Base-by-base conservation (phyloP, 2,329 filamentous ascomycete genomes). In the Penicillium paneum region DNA sequence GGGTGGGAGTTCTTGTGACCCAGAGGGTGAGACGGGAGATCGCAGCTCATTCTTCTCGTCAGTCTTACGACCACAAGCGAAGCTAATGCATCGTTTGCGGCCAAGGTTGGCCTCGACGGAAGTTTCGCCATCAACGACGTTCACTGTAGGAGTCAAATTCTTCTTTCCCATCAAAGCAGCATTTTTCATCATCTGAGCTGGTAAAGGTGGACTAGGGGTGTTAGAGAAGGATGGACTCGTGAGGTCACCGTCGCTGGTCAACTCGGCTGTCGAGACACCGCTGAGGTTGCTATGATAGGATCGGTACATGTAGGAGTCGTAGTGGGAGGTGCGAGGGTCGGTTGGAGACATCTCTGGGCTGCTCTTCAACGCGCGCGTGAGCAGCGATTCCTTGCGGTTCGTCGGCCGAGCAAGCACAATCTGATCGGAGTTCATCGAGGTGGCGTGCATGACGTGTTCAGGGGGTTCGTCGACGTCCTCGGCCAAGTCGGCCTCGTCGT, bases 231-330 rank as follows among this genome's bases (percentile, higher is more conserved):
- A 88, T 39, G 93, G 91, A 66, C 91, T 97, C 17, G 92, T 96
- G 55, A 95, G 77, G 55, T 90, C 92, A 54, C 90, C 94, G 67
- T 97, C 94, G 73, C 92, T 97, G n/a, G 91, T 97, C 54, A 97
- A 80, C 61, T 97, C 93, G 35, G 89, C 89, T 3, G 91, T 95
- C 1, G 92, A 96, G 42, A 89, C 82, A 56, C 88, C 76, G 75
- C 91, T 96, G 62, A 85, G 78, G 68, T 87, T 93, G 78, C 90
- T 95, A 70, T 86, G 88, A 17, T 74, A 74, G 35, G 70, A 70
- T 43, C 64, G 64, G 88, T 86, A 56, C 89, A 93, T 56, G 85
- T 74, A 59, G 70, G 81, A 76, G 75, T 63, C 79, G 73, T 58
- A 68, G 58, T 54, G 67, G 56, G 59, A 52, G 41, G 54, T 67